Conservation (phyloP, 345 rosid genomes). For the Pugionium dolabratum region DNA sequence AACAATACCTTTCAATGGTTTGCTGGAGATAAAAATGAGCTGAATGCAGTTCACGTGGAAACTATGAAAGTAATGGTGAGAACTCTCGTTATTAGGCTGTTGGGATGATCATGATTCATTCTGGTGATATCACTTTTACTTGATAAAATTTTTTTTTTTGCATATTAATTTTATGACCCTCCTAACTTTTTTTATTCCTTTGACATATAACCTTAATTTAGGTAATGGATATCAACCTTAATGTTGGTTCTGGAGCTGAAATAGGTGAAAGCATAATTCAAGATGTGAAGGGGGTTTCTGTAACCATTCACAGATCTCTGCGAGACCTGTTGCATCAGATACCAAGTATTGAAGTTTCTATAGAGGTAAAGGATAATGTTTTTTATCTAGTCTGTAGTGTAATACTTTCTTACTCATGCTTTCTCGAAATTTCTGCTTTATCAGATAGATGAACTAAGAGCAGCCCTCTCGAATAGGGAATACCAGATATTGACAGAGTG, state of each 20-base stretch:
- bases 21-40: constrained; percentile 67
- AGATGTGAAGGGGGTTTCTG: constrained; percentile 88
- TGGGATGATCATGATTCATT: constrained; percentile 25
- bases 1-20: constrained; percentile 85
- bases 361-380: constrained; percentile 58
- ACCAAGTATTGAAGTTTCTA: constrained; percentile 69
- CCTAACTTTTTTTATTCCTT: not conserved
- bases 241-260: constrained; percentile 76
- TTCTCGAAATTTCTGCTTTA: constrained; percentile 37
- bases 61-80: constrained; percentile 80
- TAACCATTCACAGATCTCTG: constrained; percentile 75
- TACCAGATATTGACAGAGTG: constrained; percentile 92
- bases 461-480: constrained; percentile 75
- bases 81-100: constrained; percentile 28
- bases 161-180: constrained; percentile 3
- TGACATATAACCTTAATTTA: constrained; percentile 34
- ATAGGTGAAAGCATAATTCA: constrained; percentile 90
- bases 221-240: constrained; percentile 94
- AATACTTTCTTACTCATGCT: constrained; percentile 18
- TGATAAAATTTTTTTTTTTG: constrained; percentile 2
- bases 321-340: constrained; percentile 85
- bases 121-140: constrained; percentile 23
- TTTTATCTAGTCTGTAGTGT: constrained; percentile 21
- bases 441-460: constrained; percentile 85
- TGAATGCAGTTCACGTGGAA: constrained; percentile 85